Evolutionary conservation across 805 yeast genomes (phyloP), one percentile per base, ranked within the genome.

Genomic region (Nakazawaea siamensis): DNA sequence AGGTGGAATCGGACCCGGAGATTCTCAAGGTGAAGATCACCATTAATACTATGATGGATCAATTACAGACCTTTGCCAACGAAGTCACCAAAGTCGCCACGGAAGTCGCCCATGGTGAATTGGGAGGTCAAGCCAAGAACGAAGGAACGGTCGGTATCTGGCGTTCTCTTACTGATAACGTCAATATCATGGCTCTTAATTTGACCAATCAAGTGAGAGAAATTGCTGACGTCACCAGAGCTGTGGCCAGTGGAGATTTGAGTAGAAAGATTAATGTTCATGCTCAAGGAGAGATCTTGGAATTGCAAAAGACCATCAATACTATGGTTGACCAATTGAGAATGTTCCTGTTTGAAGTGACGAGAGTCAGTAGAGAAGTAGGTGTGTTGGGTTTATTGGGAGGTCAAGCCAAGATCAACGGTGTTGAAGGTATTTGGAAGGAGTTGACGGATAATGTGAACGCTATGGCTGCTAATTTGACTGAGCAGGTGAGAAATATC

Each of bases 321-420:
- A 75, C 87, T 40, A 85, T 83, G 92, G 92, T 83, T 57, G 90
- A 81, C 52, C 92, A 83, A 53, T 69, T 83, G 46, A 64, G 88
- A 47, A 77, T 80, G 17, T 83, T 83, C 58, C 90, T 92, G 1
- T 80, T 81, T 46, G 94, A 85, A 55, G 94, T 84, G 24, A 77
- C 90, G 2, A 73, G 87, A 41, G 94, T 84, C 10, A 90, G 94
- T 2, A 67, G 92, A 40, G 94, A 85, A 55, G 87, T 87, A 16
- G 95, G 95, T 54, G 94, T 84, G 13, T 83, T 83, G 46, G 95
- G 95, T 43, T 70, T 85, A 33, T 64, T 84, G 35, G 95, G 95
- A 35, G 95, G 95, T 7, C 95, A 84, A 54, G 94, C 94, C 1
- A 70, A 76, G 41, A 79, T 80, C 37, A 77, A 73, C 39, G 80